phyloP scores from a whole-genome alignment of 2,329 filamentous ascomycete genomes.

The Xylaria sp. region DNA sequence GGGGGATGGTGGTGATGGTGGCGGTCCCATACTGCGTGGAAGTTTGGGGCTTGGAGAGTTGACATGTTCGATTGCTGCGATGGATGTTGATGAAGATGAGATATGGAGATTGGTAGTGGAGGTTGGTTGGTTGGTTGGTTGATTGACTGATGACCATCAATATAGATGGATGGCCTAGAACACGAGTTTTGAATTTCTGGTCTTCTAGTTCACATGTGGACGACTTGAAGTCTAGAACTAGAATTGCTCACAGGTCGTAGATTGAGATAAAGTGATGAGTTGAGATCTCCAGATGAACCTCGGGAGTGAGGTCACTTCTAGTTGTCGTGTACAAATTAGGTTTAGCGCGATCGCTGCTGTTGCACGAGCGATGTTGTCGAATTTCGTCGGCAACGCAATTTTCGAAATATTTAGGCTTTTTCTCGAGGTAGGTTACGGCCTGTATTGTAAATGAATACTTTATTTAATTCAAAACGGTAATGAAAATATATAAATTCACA shows the following conservation, averaged over 20 bases:
- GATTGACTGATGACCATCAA: neutral
- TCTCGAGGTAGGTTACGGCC: no score
- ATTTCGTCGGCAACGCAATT: no score
- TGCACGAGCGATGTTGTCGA: no score
- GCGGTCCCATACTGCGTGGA: constrained; percentile 31
- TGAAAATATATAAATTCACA: no score
- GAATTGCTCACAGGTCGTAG: neutral
- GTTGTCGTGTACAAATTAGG: neutral
- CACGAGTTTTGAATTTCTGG: neutral
- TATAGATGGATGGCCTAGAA: neutral
- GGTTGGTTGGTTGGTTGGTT: neutral
- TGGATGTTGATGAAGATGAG: neutral
- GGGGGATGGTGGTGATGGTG: constrained; percentile 16
- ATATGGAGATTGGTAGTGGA: neutral
- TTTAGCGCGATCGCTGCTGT: no score
- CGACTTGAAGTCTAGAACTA: no score
- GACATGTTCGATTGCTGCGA: constrained; percentile 25
- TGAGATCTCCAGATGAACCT: neutral
- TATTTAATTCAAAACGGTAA: no score
- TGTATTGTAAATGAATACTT: no score
- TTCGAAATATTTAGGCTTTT: no score
- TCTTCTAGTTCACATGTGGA: neutral
- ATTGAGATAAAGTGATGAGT: constrained; percentile 1
- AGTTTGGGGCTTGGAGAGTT: constrained; percentile 19
- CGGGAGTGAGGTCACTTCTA: constrained; percentile 2